These are phyloP conservation scores for Lactarius pseudohatsudake DNA, from an alignment of 768 basidiomycete species.

Conservation along the genomic window DNA sequence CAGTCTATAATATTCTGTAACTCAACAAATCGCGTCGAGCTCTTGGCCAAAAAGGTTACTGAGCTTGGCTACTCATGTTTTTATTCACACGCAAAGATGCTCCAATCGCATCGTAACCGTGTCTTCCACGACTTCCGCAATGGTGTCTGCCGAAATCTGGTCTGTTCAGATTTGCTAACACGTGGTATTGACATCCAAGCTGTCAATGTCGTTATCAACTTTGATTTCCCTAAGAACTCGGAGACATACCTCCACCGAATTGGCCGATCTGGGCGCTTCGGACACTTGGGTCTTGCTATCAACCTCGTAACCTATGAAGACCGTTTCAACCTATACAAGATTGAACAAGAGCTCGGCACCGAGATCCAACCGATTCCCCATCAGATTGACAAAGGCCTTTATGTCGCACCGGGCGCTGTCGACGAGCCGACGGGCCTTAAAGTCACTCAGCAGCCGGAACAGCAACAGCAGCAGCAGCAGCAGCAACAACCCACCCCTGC, in stretches of 20 bases:
- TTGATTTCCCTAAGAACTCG: conserved; percentile 98
- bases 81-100: conserved; percentile 99
- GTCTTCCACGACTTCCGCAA: conserved; percentile 99
- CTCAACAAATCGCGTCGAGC: conserved; percentile 99
- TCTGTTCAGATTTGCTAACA: conserved; percentile 96
- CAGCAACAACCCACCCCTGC: conserved; percentile 31
- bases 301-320: conserved; percentile 98
- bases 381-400: conserved; percentile 85
- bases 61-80: conserved; percentile 99
- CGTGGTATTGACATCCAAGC: conserved; percentile 99
- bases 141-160: conserved; percentile 97
- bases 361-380: conserved; percentile 96
- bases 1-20: conserved; percentile 99
- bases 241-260: conserved; percentile 99
- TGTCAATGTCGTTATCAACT: conserved; percentile 99
- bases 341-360: conserved; percentile 97
- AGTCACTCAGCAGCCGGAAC: conserved; percentile 35
- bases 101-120: conserved; percentile 97
- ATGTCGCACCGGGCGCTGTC: conserved; percentile 74
- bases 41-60: conserved; percentile 98
- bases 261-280: conserved; percentile 96
- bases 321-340: conserved; percentile 94
- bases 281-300: conserved; percentile 95
- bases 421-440: conserved; percentile 49
- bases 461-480: conserved; percentile 29